These are phyloP conservation scores for Lasiodiplodia sp. DNA, from an alignment of 2,329 filamentous ascomycete species.

Conservation along the genomic window DNA sequence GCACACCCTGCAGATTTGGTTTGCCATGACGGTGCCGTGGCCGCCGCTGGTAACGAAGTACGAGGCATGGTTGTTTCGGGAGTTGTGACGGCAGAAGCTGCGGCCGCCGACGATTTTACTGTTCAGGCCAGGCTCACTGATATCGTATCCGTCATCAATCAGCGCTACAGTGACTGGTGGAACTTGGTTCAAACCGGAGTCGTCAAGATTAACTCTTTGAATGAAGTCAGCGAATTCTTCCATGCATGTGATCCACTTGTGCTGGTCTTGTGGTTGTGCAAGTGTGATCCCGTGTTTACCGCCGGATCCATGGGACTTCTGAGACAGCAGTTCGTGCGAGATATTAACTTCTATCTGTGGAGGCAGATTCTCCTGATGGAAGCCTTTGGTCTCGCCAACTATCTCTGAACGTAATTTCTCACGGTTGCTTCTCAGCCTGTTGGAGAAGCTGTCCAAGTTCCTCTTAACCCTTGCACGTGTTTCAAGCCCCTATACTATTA, in stretches of 20 bases:
- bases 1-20: background rate
- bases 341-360: background rate
- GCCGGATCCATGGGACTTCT: background rate
- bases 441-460: no score
- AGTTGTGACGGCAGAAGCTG: background rate
- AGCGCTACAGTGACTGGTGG: background rate
- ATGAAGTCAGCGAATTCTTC: background rate
- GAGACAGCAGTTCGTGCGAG: background rate
- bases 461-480: no score
- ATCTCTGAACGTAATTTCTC: no score
- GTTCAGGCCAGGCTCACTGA: background rate
- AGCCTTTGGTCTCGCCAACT: no score
- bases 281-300: background rate
- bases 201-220: background rate
- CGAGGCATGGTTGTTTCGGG: background rate
- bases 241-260: constrained; percentile 6
- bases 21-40: constrained; percentile 16
- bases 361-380: background rate
- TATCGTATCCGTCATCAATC: constrained; percentile 10
- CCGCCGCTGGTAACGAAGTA: background rate
- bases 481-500: no score
- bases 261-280: background rate
- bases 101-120: background rate
- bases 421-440: no score
- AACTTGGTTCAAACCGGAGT: background rate